Conservation (phyloP, 2,329 filamentous ascomycete species). For the Endoconidiophora polonica region DNA sequence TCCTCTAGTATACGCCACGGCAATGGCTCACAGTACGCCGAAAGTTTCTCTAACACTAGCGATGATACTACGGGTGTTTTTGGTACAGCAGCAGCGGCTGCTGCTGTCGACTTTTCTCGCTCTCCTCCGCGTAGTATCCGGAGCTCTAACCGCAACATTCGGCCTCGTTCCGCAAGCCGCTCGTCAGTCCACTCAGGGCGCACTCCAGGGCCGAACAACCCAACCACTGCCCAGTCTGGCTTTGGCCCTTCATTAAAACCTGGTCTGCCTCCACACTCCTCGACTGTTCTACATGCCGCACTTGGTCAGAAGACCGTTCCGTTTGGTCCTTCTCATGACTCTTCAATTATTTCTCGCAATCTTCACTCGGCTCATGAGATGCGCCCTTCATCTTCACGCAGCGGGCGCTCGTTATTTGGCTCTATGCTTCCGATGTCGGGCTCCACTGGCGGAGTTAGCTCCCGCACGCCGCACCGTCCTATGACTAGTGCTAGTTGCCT, state of each 20-base stretch:
- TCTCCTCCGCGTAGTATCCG: constrained; percentile 38
- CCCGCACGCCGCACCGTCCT: constrained; percentile 16
- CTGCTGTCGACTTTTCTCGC: constrained; percentile 40
- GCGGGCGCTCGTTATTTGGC: constrained; percentile 2
- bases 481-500: constrained; percentile 20
- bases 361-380: constrained; percentile 11
- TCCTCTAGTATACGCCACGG: constrained; percentile 21
- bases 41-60: constrained; percentile 33
- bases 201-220: background rate
- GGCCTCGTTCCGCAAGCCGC: constrained; percentile 6
- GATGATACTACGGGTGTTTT: constrained; percentile 41
- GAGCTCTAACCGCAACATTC: constrained; percentile 27
- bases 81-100: constrained; percentile 22
- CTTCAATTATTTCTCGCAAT: background rate
- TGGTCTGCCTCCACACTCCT: background rate
- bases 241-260: constrained; percentile 10
- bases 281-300: too few relatives aligned
- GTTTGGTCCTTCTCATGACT: background rate
- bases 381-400: constrained; percentile 2
- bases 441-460: constrained; percentile 13
- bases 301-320: background rate
- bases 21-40: constrained; percentile 17
- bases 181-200: constrained; percentile 11
- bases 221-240: background rate
- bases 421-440: constrained; percentile 12